These are phyloP conservation scores for Cutaneotrichosporon daszewskae DNA, from an alignment of 1,284 basidiomycete species.

Conservation along the genomic window DNA sequence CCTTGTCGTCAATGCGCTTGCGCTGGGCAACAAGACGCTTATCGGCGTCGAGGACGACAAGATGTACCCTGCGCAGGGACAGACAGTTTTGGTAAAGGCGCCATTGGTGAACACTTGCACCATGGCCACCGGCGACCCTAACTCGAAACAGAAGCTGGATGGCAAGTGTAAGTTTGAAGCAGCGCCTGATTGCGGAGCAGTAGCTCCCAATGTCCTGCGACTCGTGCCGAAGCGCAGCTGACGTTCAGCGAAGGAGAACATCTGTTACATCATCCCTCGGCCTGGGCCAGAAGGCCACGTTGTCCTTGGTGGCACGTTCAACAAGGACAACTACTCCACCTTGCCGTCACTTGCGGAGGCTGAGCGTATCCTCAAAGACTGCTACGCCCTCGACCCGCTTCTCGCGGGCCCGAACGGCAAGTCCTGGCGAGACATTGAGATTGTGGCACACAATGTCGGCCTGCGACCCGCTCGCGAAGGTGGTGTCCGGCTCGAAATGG, in stretches of 20 bases:
- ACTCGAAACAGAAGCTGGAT: background rate
- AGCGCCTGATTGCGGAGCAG: no score
- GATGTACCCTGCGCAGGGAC: conserved; percentile 42
- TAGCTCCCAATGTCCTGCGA: no score
- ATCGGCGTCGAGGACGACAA: conserved; percentile 42
- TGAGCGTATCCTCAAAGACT: conserved; percentile 44
- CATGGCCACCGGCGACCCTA: conserved; percentile 9
- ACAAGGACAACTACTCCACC: conserved; percentile 34
- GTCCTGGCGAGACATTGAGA: conserved; percentile 48
- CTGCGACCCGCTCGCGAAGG: conserved; percentile 64
- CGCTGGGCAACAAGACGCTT: conserved; percentile 40
- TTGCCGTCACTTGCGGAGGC: conserved; percentile 32
- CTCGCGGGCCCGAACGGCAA: conserved; percentile 36
- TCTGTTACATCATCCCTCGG: conserved; percentile 49
- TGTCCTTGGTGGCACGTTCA: conserved; percentile 42
- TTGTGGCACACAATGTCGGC: conserved; percentile 61
- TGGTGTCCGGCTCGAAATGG: conserved; percentile 63
- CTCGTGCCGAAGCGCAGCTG: background rate
- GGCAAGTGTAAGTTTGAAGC: no score
- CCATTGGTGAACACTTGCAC: conserved; percentile 27
- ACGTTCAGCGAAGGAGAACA: conserved; percentile 1
- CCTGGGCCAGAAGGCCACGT: conserved; percentile 45
- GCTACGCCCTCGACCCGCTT: conserved; percentile 41
- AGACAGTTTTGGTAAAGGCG: conserved; percentile 43
- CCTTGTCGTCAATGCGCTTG: conserved; percentile 51